Conservation (phyloP, 345 rosid genomes). For the Erysimum cheiranthoides region DNA sequence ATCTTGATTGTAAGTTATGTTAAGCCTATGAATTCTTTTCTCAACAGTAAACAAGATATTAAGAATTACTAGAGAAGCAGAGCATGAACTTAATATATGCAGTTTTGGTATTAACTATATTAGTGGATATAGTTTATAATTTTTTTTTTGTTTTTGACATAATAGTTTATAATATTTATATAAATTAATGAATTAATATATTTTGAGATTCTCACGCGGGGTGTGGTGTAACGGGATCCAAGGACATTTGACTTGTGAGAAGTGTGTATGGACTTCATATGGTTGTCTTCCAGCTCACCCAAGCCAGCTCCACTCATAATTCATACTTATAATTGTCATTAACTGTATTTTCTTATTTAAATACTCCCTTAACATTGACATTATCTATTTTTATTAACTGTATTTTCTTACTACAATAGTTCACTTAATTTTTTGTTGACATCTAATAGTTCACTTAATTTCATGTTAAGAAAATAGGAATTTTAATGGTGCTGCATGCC, state of each 20-base stretch:
- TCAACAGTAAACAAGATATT: background rate
- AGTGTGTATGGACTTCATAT: slow-evolving; percentile 33
- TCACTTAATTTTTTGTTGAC: too few species aligned
- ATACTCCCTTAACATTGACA: too few species aligned
- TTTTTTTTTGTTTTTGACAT: too few species aligned
- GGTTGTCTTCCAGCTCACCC: slow-evolving; percentile 44
- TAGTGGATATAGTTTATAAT: too few species aligned
- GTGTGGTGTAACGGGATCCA: slow-evolving; percentile 40
- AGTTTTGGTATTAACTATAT: too few species aligned
- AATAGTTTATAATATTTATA: background rate
- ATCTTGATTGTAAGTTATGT: background rate
- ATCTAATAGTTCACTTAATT: background rate
- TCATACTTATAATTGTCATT: slow-evolving; percentile 31
- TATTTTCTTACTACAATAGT: background rate
- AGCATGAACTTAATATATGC: background rate
- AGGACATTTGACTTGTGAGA: slow-evolving; percentile 44
- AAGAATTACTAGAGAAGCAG: background rate
- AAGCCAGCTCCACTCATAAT: slow-evolving; percentile 40
- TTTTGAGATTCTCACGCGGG: slow-evolving; percentile 28
- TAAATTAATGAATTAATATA: background rate
- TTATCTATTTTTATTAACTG: background rate
- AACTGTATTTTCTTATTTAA: slow-evolving; percentile 17
- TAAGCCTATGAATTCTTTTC: background rate
- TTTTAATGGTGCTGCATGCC: background rate
- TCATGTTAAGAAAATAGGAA: background rate